These are phyloP conservation scores for Apiospora malaysiana DNA, from an alignment of 2,329 filamentous ascomycete species.

Conservation along the genomic window DNA sequence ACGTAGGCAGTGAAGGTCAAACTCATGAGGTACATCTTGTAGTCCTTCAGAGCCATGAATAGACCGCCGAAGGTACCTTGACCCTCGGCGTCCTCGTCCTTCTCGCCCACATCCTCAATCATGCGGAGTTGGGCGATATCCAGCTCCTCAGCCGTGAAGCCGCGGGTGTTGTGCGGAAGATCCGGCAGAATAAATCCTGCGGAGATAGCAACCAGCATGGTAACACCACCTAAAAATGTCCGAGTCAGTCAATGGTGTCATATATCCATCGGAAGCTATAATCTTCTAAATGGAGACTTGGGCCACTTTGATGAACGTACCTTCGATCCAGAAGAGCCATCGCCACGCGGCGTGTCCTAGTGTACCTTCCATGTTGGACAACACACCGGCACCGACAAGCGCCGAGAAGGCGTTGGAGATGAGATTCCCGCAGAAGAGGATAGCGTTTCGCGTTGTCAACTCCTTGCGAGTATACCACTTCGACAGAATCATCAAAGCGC, in stretches of 20 bases:
- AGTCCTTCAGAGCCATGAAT: slow-evolving; percentile 63
- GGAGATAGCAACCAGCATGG: slow-evolving; percentile 53
- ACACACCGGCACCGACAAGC: slow-evolving; percentile 62
- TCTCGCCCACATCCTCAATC: slow-evolving; percentile 63
- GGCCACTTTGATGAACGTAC: neutral
- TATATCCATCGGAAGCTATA: neutral
- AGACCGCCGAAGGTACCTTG: slow-evolving; percentile 59
- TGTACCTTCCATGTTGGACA: slow-evolving; percentile 62
- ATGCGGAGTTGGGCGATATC: slow-evolving; percentile 60
- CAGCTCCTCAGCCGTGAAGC: slow-evolving; percentile 65
- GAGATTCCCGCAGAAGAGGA: slow-evolving; percentile 65
- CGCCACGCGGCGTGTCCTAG: slow-evolving; percentile 63
- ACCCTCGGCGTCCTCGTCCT: slow-evolving; percentile 56
- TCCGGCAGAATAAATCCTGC: slow-evolving; percentile 59
- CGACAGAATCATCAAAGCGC: slow-evolving; percentile 66
- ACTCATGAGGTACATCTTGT: slow-evolving; percentile 70
- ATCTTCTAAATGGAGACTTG: neutral
- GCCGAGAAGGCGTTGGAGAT: slow-evolving; percentile 66
- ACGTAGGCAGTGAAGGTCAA: slow-evolving; percentile 66
- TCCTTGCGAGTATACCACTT: slow-evolving; percentile 71
- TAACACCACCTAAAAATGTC: slow-evolving; percentile 56
- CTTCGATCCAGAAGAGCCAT: slow-evolving; percentile 61
- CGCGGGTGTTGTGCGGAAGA: slow-evolving; percentile 60
- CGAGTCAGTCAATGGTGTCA: neutral
- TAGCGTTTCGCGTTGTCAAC: slow-evolving; percentile 58